These are phyloP conservation scores for Cokeromyces recurvatus DNA, from an alignment of 371 early-diverging fungal genomes.

Conservation along the genomic window DNA sequence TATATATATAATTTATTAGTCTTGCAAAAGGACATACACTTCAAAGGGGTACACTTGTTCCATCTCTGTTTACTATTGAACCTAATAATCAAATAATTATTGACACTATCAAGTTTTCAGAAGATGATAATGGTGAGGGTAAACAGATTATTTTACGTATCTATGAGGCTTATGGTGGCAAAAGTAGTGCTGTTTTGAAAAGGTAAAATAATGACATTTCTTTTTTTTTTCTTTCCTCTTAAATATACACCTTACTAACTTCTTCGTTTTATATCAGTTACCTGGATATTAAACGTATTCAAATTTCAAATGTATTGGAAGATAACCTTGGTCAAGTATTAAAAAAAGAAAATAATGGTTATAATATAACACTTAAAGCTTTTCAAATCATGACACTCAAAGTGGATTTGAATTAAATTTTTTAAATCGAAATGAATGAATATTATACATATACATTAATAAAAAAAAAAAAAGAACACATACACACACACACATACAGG, in stretches of 20 bases:
- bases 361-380: slow-evolving; percentile 27
- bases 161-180: slow-evolving; percentile 93
- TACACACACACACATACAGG: no score
- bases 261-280: slow-evolving; percentile 13
- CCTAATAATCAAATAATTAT: slow-evolving; percentile 63
- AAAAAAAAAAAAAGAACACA: no score
- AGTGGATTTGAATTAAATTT: slow-evolving; percentile 12
- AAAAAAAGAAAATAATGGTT: slow-evolving; percentile 9
- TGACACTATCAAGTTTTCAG: slow-evolving; percentile 86
- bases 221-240: background rate
- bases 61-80: slow-evolving; percentile 28
- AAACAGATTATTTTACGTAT: slow-evolving; percentile 69
- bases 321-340: slow-evolving; percentile 22
- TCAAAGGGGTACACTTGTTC: slow-evolving; percentile 4
- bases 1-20: slow-evolving; percentile 3
- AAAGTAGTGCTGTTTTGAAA: slow-evolving; percentile 51
- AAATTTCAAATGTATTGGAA: slow-evolving; percentile 47
- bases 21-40: slow-evolving; percentile 10
- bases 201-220: slow-evolving; percentile 39
- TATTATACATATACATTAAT: no score
- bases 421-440: no score
- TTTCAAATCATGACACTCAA: slow-evolving; percentile 53
- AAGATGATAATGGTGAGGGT: slow-evolving; percentile 54
- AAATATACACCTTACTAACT: background rate
- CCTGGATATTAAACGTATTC: slow-evolving; percentile 26